phyloP scores from a whole-genome alignment of 257 asterid species.

The Linaria vulgaris region DNA sequence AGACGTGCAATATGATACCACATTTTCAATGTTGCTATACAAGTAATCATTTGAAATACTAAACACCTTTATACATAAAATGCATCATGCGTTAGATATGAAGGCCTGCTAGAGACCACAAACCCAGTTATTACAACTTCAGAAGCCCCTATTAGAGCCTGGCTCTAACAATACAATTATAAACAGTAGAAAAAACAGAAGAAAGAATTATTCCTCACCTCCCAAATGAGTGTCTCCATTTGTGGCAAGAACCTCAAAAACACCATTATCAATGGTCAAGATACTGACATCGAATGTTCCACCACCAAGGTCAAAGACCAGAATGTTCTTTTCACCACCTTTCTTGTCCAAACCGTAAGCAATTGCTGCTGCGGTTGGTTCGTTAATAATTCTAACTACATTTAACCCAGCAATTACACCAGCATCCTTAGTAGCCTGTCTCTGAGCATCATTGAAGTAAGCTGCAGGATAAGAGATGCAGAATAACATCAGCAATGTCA shows the following conservation, averaged over 20 bases:
- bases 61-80: too few relatives aligned
- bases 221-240: constrained; percentile 92
- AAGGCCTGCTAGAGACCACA: too few relatives aligned
- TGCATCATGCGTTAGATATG: too few relatives aligned
- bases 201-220: constrained; percentile 43
- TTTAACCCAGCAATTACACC: constrained; percentile 75
- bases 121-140: too few relatives aligned
- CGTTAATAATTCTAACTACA: constrained; percentile 76
- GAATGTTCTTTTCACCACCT: constrained; percentile 86
- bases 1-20: not conserved
- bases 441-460: constrained; percentile 86
- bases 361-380: constrained; percentile 91
- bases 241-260: constrained; percentile 83
- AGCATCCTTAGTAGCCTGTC: constrained; percentile 90
- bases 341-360: constrained; percentile 89
- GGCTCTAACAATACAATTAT: not conserved
- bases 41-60: not conserved
- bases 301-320: constrained; percentile 91
- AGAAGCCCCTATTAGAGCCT: too few relatives aligned
- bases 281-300: constrained; percentile 91
- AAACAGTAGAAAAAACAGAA: not conserved
- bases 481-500: constrained; percentile 12
- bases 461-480: constrained; percentile 42
- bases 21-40: too few relatives aligned
- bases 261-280: constrained; percentile 78